Percentiles rank a stretch among this genome's conserved stretches.
Conservation (phyloP, 1,284 basidiomycete species). For the Rhodotorula sp. region DNA sequence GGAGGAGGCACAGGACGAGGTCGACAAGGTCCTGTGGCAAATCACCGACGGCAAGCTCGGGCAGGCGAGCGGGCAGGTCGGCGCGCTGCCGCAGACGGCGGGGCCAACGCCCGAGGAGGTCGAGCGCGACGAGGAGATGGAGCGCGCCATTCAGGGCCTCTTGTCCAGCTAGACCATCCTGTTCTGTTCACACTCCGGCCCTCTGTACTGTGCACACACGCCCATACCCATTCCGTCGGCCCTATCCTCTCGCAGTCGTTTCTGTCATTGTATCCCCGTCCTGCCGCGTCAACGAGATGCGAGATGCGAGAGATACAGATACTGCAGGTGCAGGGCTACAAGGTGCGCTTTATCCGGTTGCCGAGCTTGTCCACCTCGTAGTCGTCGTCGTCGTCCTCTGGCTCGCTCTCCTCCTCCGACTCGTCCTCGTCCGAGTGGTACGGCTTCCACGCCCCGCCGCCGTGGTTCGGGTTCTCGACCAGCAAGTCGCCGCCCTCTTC, state of each 20-base stretch:
- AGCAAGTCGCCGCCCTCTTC: conserved; percentile 59
- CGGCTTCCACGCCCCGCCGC: conserved; percentile 26
- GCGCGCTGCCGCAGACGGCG: conserved; percentile 62
- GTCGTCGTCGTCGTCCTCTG: conserved; percentile 54
- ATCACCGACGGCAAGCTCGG: conserved; percentile 95
- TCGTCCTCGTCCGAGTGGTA: conserved; percentile 40
- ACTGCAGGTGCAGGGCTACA: conserved; percentile 11
- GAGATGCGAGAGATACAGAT: neutral
- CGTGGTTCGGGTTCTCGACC: conserved; percentile 63
- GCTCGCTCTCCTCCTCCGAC: conserved; percentile 49
- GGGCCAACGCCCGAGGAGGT: conserved; percentile 38
- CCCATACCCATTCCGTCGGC: too few relatives aligned
- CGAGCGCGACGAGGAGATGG: conserved; percentile 44
- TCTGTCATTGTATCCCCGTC: neutral
- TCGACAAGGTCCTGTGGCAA: conserved; percentile 94
- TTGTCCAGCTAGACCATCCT: conserved; percentile 11
- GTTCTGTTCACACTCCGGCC: neutral
- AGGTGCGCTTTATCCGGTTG: conserved; percentile 28
- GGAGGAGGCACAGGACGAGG: conserved; percentile 94
- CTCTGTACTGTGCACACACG: neutral
- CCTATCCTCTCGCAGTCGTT: neutral
- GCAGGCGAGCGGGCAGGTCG: conserved; percentile 68
- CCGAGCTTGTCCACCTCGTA: conserved; percentile 52
- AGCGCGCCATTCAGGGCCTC: conserved; percentile 37
- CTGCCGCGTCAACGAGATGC: neutral